Evolutionary conservation across 306 rosid genomes (phyloP).

Genomic region (Abrus pulchellus): DNA sequence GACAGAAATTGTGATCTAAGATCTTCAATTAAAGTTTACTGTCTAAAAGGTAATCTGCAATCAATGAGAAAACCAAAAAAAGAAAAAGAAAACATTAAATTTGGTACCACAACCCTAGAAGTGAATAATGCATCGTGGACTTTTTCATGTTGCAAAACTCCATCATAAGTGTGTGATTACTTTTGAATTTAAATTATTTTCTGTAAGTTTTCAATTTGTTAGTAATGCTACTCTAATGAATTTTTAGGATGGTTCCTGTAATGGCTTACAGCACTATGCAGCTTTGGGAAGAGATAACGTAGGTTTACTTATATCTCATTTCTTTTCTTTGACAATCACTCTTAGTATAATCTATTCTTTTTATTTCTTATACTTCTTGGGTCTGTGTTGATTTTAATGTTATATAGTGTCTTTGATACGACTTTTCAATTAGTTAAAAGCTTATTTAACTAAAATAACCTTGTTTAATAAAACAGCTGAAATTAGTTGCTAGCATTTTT

Average conservation of each 20-base stretch:
- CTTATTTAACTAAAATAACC: no score
- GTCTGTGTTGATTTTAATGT: conserved; percentile 28
- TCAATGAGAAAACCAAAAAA: not conserved
- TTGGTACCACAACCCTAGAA: not conserved
- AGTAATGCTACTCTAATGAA: conserved; percentile 37
- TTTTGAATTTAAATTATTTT: not conserved
- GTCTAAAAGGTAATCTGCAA: conserved; percentile 19
- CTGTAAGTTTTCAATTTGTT: conserved; percentile 16
- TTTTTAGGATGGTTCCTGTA: conserved; percentile 91
- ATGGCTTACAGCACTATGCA: conserved; percentile 94
- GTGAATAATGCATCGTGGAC: not conserved
- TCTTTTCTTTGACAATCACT: not conserved
- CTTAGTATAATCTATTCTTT: conserved; percentile 9
- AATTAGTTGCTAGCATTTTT: no score
- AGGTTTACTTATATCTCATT: conserved; percentile 50
- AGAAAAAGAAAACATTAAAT: conserved; percentile 21
- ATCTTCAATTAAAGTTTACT: conserved; percentile 19
- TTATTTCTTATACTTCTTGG: conserved; percentile 15
- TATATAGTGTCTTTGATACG: not conserved
- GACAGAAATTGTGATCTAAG: not conserved
- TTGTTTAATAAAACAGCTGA: no score
- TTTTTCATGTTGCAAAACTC: conserved; percentile 6
- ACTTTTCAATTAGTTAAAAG: not conserved
- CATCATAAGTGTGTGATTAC: not conserved
- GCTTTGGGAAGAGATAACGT: conserved; percentile 88